Base-by-base conservation (phyloP, 306 rosid genomes). In the Chamaecrista fasciculata region DNA sequence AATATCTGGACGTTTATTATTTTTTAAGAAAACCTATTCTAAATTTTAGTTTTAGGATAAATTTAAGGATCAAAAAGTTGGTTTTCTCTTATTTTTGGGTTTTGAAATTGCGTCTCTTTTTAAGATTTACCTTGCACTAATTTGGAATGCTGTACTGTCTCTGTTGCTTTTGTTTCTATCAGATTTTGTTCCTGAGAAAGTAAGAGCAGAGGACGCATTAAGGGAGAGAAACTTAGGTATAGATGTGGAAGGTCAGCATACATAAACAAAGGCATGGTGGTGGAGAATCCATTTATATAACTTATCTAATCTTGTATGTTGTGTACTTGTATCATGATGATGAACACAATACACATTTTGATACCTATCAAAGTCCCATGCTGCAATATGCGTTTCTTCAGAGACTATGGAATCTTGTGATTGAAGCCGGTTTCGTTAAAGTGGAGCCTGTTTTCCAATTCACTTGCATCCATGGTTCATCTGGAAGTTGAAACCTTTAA, bases 121-220 rank as follows among this genome's bases (percentile, higher is more conserved):
- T 11, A 12, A 57, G 40, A 39, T 59, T 16, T 28, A 26, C 67
- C 62, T 58, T 31, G 34, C 61, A 14, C 77, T 29, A 15, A 44
- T 71, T 26, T 26, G 26, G 40, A 46, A 24, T 21, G 49, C 65
- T 50, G 14, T 3, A 31, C 11, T 62, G 28, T 24, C 34, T 51
- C 4, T 63, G 56, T 63, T 16, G 52, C 28, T 59, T 28, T 52
- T 29, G 37, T 57, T 46, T 40, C 50, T 65, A n/a, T 44, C 34
- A 83, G 86, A 87, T 75, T 81, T 81, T 53, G 96, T 77, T 51
- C 87, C 86, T 9, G 79, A 78, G 79, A 83, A 76, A 66, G 11
- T 83, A 67, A 83, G 70, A 68, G 86, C 84, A 0, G 69, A 69
- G 77, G 84, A 89, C 72, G 89, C 92, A 43, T 51, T 79, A 51